Percentiles rank a stretch among this genome's conserved stretches.
Evolutionary conservation across 495 filamentous ascomycete genomes (phyloP).

Genomic region (Talaromyces stipitatus): DNA sequence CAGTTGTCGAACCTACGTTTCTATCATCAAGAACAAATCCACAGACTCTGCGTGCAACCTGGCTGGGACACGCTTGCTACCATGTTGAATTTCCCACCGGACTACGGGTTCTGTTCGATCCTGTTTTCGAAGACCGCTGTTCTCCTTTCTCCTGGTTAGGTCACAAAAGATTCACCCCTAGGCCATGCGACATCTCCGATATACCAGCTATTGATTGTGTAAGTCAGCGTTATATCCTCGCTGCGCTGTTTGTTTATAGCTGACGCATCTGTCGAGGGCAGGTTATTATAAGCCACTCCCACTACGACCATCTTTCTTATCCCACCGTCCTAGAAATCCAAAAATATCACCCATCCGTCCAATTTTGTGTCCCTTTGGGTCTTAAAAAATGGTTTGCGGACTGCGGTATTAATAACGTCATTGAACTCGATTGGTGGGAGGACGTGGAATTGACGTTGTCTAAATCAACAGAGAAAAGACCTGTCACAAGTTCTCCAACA

Average conservation of each 20-base stretch:
- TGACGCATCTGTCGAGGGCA: neutral
- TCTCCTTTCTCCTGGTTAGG: constrained; percentile 55
- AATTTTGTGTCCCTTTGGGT: constrained; percentile 71
- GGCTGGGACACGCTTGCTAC: constrained; percentile 82
- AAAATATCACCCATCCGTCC: constrained; percentile 54
- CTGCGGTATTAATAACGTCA: constrained; percentile 54
- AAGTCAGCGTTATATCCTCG: neutral
- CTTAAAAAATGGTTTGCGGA: constrained; percentile 66
- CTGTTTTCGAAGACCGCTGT: constrained; percentile 75
- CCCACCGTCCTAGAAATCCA: constrained; percentile 55
- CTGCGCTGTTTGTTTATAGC: neutral
- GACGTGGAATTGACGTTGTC: constrained; percentile 54
- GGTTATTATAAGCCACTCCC: constrained; percentile 68
- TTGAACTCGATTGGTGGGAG: constrained; percentile 84
- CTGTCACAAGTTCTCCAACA: constrained; percentile 7
- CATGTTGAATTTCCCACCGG: constrained; percentile 74
- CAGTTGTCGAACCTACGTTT: constrained; percentile 55
- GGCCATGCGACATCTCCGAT: constrained; percentile 60
- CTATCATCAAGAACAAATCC: constrained; percentile 39
- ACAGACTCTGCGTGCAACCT: constrained; percentile 61
- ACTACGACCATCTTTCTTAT: constrained; percentile 77
- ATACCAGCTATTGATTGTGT: constrained; percentile 60
- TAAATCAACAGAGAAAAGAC: constrained; percentile 8
- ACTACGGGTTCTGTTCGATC: constrained; percentile 75
- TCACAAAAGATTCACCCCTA: constrained; percentile 62